Evolutionary conservation across 805 yeast genomes (phyloP).

Genomic region (Scheffersomyces lignosus): DNA sequence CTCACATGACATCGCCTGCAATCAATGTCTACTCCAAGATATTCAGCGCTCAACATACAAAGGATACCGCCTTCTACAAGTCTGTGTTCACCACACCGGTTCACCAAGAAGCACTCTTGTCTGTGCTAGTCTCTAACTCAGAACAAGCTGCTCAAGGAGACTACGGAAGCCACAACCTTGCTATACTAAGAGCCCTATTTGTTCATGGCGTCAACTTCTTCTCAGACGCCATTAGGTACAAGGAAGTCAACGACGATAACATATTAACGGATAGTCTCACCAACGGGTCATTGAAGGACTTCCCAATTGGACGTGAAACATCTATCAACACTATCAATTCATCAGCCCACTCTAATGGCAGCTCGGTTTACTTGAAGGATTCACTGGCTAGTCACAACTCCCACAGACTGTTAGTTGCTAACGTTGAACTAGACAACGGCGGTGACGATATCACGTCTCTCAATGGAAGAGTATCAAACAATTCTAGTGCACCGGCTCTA

Average conservation of each 20-base stretch:
- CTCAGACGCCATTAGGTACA: conserved; percentile 19
- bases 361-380: too few species aligned
- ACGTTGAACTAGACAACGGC: conserved; percentile 10
- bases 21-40: conserved; percentile 21
- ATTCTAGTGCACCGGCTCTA: background rate
- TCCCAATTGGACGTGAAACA: too few species aligned
- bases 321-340: too few species aligned
- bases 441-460: conserved; percentile 24
- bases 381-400: too few species aligned
- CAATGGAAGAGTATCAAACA: conserved; percentile 7
- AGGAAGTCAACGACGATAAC: conserved; percentile 6
- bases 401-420: background rate
- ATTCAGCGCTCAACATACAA: conserved; percentile 15
- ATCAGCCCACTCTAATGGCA: background rate
- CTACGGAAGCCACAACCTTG: conserved; percentile 5
- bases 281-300: background rate
- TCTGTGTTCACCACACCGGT: conserved; percentile 24
- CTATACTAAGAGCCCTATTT: conserved; percentile 14
- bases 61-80: conserved; percentile 20
- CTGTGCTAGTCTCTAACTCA: conserved; percentile 21
- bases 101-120: conserved; percentile 21
- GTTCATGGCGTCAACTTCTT: conserved; percentile 19
- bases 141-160: conserved; percentile 21
- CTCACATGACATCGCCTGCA: too few species aligned
- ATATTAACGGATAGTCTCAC: background rate